Base-by-base conservation (phyloP, 495 filamentous ascomycete genomes). In the Friedmanniomyces simplex region DNA sequence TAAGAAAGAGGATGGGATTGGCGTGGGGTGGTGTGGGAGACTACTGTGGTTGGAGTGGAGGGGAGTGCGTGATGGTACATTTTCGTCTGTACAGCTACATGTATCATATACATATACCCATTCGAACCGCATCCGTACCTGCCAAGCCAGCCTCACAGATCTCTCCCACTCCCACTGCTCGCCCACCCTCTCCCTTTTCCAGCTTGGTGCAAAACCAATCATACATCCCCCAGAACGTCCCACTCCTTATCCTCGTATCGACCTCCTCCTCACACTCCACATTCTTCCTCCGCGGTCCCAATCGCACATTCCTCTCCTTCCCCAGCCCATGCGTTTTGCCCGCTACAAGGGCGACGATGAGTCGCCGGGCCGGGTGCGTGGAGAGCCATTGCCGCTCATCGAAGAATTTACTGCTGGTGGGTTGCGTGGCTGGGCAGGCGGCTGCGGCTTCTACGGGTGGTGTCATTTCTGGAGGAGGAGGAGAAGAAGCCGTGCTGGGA, bases 201-300 rank as follows among this genome's bases (percentile, higher is more conserved):
- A 3, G 3, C 39, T n/a, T 16, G n/a, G n/a, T 16, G 30, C 54
- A 56, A 28, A 50, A 56, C 18, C n/a, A 45, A 49, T 56, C 54
- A 20, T 56, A 56, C 43, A 56, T 47, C 21, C 30, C 46, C 54
- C 54, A 56, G 20, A 56, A 56, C 7, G 41, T 56, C 24, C 41
- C 42, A 24, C 25, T 47, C 1, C 43, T 2, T 6, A 56, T 56
- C 16, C 54, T 41, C 18, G 39, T 43, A 13, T 43, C 39, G 39
- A 16, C 14, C 18, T 43, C 39, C 39, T 43, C 39, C 39, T 43
- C 39, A 13, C 39, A 5, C 39, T 43, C 39, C 39, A 43, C 2
- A 16, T 43, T 43, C 39, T 43, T 43, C 39, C 39, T 43, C 14
- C 39, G 39, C 4, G 39, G 39, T 13, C 39, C 39, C 5, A 43